Percentiles rank a stretch among this genome's conserved stretches.
Conservation (phyloP, 305 asterid genomes). For the Fraxinus dipetala region DNA sequence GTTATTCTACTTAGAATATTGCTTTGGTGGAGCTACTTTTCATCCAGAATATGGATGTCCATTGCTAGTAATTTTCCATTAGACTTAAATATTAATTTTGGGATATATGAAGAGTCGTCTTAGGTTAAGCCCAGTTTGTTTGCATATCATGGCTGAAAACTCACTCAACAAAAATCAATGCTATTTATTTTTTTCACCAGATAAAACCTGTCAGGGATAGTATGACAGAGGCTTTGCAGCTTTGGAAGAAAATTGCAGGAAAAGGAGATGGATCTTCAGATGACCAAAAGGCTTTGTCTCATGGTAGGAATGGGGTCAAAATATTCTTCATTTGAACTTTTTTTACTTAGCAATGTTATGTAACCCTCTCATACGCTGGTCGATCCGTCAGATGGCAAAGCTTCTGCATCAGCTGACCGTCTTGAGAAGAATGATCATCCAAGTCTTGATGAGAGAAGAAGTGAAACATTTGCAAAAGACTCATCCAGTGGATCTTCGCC, state of each 20-base stretch:
- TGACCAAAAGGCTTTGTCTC: conserved; percentile 57
- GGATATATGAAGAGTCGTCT: conserved; percentile 16
- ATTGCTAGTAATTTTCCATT: conserved; percentile 17
- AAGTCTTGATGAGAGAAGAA: conserved; percentile 45
- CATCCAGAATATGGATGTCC: conserved; percentile 4
- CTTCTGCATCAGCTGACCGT: conserved; percentile 56
- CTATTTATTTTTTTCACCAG: conserved; percentile 38
- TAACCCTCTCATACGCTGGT: conserved; percentile 26
- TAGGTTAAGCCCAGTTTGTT: conserved; percentile 4
- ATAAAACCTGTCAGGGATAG: conserved; percentile 95
- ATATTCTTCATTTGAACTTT: conserved; percentile 12
- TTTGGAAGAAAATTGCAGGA: conserved; percentile 88
- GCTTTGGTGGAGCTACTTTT: not conserved
- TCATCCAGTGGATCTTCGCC: conserved; percentile 55
- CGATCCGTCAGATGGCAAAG: conserved; percentile 57
- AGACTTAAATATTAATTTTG: conserved; percentile 10
- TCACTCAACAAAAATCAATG: conserved; percentile 18
- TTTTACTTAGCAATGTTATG: conserved; percentile 14
- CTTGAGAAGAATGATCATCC: conserved; percentile 49
- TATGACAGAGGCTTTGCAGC: conserved; percentile 86
- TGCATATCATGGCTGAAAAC: not conserved
- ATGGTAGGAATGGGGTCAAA: conserved; percentile 44
- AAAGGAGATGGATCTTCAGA: conserved; percentile 79
- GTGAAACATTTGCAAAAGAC: conserved; percentile 43
- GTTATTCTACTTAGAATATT: not conserved